Percentiles rank a stretch among this genome's conserved stretches.
Evolutionary conservation across 768 basidiomycete species (phyloP).

Genomic region (Erythrobasidium yunnanense): DNA sequence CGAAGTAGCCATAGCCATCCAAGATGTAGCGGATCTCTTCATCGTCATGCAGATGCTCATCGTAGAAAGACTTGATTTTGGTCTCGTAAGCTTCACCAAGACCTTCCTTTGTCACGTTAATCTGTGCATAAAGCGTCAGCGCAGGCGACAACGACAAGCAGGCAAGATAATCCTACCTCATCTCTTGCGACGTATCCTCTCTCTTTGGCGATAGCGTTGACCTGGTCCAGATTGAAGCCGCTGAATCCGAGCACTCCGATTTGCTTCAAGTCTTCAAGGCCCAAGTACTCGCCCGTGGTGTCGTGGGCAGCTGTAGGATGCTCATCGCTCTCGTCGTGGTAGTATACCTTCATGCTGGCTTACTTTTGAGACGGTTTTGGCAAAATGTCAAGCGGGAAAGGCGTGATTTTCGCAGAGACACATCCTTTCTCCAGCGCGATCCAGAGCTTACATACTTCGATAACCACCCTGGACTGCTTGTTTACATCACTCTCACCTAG

Average conservation of each 20-base stretch:
- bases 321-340: slow-evolving; percentile 21
- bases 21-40: slow-evolving; percentile 88
- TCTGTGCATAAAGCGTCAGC: slow-evolving; percentile 42
- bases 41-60: slow-evolving; percentile 76
- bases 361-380: too few relatives aligned
- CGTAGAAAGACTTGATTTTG: slow-evolving; percentile 52
- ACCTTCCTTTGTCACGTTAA: slow-evolving; percentile 64
- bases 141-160: too few relatives aligned
- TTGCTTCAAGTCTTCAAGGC: slow-evolving; percentile 46
- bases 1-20: slow-evolving; percentile 81
- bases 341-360: slow-evolving; percentile 10
- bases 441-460: too few relatives aligned
- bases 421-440: too few relatives aligned
- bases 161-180: not conserved
- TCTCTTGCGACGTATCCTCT: slow-evolving; percentile 3
- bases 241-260: slow-evolving; percentile 60
- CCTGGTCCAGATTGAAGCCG: slow-evolving; percentile 53
- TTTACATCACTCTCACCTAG: too few relatives aligned
- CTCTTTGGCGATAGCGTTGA: slow-evolving; percentile 45
- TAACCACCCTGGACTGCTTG: too few relatives aligned
- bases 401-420: too few relatives aligned
- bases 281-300: slow-evolving; percentile 38
- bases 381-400: too few relatives aligned
- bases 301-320: slow-evolving; percentile 22
- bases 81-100: slow-evolving; percentile 73